These are phyloP conservation scores for Xylogone sp. DNA, from an alignment of 2,329 filamentous ascomycete species.

Conservation along the genomic window DNA sequence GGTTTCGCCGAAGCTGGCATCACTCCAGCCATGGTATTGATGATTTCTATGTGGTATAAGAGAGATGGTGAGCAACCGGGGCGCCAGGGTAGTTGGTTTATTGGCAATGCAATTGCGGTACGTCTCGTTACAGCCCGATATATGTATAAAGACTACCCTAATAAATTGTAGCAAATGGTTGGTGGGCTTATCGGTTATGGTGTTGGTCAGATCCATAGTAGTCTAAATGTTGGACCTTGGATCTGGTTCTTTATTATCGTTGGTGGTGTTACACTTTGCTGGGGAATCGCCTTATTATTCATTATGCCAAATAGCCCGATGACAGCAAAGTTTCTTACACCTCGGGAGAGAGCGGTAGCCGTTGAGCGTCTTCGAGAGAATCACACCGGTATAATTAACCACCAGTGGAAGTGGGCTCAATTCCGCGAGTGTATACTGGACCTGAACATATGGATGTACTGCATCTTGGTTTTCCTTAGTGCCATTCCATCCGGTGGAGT, in stretches of 20 bases:
- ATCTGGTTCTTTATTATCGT: constrained; percentile 48
- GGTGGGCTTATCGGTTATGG: constrained; percentile 55
- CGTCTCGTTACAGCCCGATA: neutral
- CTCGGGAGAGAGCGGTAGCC: constrained; percentile 32
- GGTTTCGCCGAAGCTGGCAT: constrained; percentile 26
- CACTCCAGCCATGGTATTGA: constrained; percentile 46
- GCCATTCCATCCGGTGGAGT: constrained; percentile 36
- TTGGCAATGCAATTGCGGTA: constrained; percentile 27
- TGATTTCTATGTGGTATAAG: constrained; percentile 58
- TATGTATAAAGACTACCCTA: no score
- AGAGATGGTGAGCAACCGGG: constrained; percentile 49
- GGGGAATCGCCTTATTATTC: constrained; percentile 36
- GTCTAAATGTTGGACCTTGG: constrained; percentile 15
- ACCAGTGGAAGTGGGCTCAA: constrained; percentile 35
- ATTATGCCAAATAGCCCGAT: constrained; percentile 36
- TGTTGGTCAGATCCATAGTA: constrained; percentile 49
- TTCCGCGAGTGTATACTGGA: constrained; percentile 38
- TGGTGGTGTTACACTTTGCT: constrained; percentile 41
- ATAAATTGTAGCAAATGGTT: constrained; percentile 16
- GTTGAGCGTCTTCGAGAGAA: constrained; percentile 28
- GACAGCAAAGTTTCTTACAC: constrained; percentile 30
- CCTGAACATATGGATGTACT: constrained; percentile 39
- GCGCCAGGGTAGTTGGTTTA: constrained; percentile 52
- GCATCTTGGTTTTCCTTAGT: constrained; percentile 12
- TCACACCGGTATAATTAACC: constrained; percentile 36